Percentiles rank a stretch among this genome's conserved stretches.
Evolutionary conservation across 805 yeast species (phyloP).

Genomic region (Candida cerambycidarum): DNA sequence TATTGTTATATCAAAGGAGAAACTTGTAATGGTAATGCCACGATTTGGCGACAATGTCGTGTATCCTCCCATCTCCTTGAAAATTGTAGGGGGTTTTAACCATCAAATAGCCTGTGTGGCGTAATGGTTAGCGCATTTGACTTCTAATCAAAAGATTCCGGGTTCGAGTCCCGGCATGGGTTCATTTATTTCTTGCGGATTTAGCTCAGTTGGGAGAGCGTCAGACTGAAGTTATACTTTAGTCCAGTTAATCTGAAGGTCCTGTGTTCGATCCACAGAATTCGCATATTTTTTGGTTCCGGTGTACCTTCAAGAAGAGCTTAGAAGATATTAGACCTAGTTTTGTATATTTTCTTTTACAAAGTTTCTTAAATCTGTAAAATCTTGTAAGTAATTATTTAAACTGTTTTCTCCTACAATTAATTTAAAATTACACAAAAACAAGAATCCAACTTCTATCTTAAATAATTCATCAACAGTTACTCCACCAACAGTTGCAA

Average conservation of each 20-base stretch:
- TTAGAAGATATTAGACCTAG: too few species aligned
- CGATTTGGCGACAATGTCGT: too few species aligned
- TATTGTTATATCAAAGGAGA: too few species aligned
- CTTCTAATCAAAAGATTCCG: conserved; percentile 16
- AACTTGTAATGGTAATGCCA: too few species aligned
- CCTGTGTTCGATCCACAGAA: conserved; percentile 83
- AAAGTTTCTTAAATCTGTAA: conserved; percentile 30
- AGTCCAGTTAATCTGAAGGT: conserved; percentile 62
- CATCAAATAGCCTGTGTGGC: conserved; percentile 12
- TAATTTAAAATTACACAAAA: conserved; percentile 38
- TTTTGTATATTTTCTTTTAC: conserved; percentile 7
- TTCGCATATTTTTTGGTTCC: conserved; percentile 40
- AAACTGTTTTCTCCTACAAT: conserved; percentile 36
- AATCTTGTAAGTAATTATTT: conserved; percentile 32
- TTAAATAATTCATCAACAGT: conserved; percentile 34
- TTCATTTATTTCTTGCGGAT: conserved; percentile 22
- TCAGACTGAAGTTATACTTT: conserved; percentile 33
- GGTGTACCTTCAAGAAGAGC: too few species aligned
- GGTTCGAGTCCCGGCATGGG: conserved; percentile 17
- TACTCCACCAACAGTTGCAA: conserved; percentile 45
- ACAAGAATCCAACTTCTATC: conserved; percentile 41
- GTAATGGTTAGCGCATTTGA: conserved; percentile 16
- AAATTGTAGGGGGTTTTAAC: neutral
- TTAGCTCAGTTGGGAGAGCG: conserved; percentile 42
- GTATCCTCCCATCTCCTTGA: neutral